Percentiles rank a stretch among this genome's conserved stretches.
These are phyloP conservation scores for Coelastrella sp. DNA, from an alignment of 139 green algal genomes.

Conservation along the genomic window DNA sequence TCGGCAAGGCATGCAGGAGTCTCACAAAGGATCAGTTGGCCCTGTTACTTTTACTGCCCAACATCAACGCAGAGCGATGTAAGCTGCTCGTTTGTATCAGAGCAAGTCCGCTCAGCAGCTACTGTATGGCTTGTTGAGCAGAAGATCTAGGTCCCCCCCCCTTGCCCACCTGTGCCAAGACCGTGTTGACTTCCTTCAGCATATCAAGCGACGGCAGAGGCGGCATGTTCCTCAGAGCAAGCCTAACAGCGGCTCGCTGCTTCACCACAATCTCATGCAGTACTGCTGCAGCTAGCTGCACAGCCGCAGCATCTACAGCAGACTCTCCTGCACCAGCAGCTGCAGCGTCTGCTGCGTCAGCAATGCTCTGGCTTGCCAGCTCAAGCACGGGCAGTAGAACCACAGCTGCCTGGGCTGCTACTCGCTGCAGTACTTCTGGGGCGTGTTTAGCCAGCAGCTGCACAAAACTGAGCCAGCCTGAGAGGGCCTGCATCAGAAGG, in stretches of 20 bases:
- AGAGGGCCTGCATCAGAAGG: constrained; percentile 63
- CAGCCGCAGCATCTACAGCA: background rate
- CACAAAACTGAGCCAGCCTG: constrained; percentile 40
- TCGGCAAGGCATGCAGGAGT: too few species aligned
- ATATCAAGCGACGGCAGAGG: constrained; percentile 56
- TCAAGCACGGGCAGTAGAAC: constrained; percentile 81
- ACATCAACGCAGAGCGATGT: too few species aligned
- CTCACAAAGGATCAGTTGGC: too few species aligned
- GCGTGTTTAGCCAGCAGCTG: constrained; percentile 28
- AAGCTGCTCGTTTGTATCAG: too few species aligned
- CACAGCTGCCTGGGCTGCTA: constrained; percentile 76
- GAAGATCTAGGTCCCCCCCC: too few species aligned
- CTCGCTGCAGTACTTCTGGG: constrained; percentile 64
- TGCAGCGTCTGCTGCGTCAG: background rate
- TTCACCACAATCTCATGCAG: constrained; percentile 63
- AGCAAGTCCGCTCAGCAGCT: background rate
- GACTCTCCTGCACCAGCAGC: background rate
- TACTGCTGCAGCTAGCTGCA: constrained; percentile 52
- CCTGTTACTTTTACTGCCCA: too few species aligned
- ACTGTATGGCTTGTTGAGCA: too few species aligned
- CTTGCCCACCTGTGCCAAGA: constrained; percentile 54
- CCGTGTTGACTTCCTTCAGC: constrained; percentile 53
- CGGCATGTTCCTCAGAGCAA: constrained; percentile 72
- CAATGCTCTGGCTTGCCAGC: constrained; percentile 50
- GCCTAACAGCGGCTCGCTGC: constrained; percentile 48